Conservation (phyloP, 2,329 filamentous ascomycete genomes). For the Aspergillus uvarum region DNA sequence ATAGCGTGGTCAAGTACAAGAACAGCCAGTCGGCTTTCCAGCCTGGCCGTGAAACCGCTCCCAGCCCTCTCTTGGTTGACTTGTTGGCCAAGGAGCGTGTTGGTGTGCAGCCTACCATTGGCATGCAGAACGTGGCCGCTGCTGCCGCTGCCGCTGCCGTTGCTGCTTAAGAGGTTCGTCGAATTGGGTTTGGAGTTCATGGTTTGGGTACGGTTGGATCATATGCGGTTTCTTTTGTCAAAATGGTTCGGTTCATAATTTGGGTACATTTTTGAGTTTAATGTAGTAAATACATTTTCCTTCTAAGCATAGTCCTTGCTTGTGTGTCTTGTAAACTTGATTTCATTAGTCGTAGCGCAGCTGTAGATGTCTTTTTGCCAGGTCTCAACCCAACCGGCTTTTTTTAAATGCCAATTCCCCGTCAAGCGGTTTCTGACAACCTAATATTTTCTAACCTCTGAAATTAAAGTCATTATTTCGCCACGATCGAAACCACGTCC, state of each 20-base stretch:
- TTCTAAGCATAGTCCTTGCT: not conserved
- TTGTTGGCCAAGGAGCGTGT: conserved; percentile 92
- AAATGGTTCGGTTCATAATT: conserved; percentile 10
- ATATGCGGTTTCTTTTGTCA: conserved; percentile 5
- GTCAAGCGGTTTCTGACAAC: no score
- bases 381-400: no score
- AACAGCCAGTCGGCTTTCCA: conserved; percentile 69
- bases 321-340: no score
- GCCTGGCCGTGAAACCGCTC: conserved; percentile 77
- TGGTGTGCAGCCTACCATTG: conserved; percentile 73
- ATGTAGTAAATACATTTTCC: not conserved
- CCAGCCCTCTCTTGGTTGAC: conserved; percentile 83
- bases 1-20: conserved; percentile 89
- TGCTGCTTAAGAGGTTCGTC: conserved; percentile 17
- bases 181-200: conserved; percentile 14
- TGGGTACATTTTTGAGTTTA: conserved; percentile 8
- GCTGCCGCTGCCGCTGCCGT: conserved; percentile 33
- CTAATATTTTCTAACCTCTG: not conserved
- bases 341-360: not conserved
- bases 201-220: conserved; percentile 15
- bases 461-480: conserved; percentile 37
- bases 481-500: conserved; percentile 67
- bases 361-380: no score
- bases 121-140: conserved; percentile 44
- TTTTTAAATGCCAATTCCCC: no score